Conservation (phyloP, 495 filamentous ascomycete genomes). For the Xylaria grammica region DNA sequence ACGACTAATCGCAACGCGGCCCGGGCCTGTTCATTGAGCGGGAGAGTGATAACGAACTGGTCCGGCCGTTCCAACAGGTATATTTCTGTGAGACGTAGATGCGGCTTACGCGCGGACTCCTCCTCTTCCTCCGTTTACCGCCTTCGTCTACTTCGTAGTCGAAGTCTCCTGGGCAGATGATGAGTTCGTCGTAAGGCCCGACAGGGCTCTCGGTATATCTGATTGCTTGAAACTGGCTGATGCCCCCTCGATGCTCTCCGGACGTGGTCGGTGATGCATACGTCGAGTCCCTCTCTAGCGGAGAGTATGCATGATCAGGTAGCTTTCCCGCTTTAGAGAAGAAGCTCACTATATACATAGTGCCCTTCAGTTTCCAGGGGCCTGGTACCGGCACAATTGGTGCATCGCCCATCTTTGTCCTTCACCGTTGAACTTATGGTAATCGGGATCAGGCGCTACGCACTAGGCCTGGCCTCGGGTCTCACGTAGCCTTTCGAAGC, state of each 20-base stretch:
- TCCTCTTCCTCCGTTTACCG: slow-evolving; percentile 32
- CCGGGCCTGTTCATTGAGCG: not conserved
- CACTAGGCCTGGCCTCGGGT: not conserved
- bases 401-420: not conserved
- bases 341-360: slow-evolving; percentile 43
- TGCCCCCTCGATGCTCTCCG: slow-evolving; percentile 47
- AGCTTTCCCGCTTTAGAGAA: slow-evolving; percentile 29
- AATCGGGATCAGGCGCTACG: not conserved
- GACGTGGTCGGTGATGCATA: slow-evolving; percentile 35
- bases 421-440: not conserved
- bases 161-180: slow-evolving; percentile 52
- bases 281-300: slow-evolving; percentile 44
- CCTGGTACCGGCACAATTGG: slow-evolving; percentile 35
- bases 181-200: slow-evolving; percentile 58
- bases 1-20: not conserved
- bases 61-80: slow-evolving; percentile 53
- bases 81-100: slow-evolving; percentile 59
- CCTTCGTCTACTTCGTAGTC: slow-evolving; percentile 38
- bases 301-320: slow-evolving; percentile 42
- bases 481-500: not conserved
- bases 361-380: slow-evolving; percentile 48
- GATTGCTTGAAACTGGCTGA: slow-evolving; percentile 53
- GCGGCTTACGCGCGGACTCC: slow-evolving; percentile 43
- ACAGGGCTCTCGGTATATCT: slow-evolving; percentile 56
- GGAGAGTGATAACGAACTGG: slow-evolving; percentile 24